Conservation (phyloP, 1,284 basidiomycete genomes). For the Laetiporus sulphureus region DNA sequence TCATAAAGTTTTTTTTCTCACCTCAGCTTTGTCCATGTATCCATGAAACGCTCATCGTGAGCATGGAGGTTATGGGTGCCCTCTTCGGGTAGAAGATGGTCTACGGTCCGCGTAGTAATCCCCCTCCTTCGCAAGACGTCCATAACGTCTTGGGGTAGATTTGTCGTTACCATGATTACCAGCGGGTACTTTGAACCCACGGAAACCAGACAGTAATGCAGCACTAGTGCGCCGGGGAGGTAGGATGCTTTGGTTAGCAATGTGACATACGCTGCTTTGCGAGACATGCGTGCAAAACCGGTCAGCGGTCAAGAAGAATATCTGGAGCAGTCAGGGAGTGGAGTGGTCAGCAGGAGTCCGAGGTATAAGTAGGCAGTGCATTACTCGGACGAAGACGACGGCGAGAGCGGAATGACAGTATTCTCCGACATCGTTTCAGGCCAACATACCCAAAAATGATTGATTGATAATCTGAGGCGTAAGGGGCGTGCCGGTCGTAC, state of each 20-base stretch:
- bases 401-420: too few relatives aligned
- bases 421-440: too few relatives aligned
- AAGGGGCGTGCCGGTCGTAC: too few relatives aligned
- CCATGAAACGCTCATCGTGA: slow-evolving; percentile 65
- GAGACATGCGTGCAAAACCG: slow-evolving; percentile 22
- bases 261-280: slow-evolving; percentile 49
- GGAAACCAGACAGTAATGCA: slow-evolving; percentile 59
- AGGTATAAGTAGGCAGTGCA: neutral
- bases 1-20: slow-evolving; percentile 25
- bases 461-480: too few relatives aligned
- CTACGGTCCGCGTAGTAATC: slow-evolving; percentile 54
- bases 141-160: slow-evolving; percentile 48
- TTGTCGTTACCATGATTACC: slow-evolving; percentile 73
- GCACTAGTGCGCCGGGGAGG: slow-evolving; percentile 68
- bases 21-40: slow-evolving; percentile 92
- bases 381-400: too few relatives aligned
- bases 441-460: too few relatives aligned
- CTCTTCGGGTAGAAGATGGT: slow-evolving; percentile 49
- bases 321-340: too few relatives aligned
- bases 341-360: too few relatives aligned
- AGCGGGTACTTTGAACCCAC: slow-evolving; percentile 72
- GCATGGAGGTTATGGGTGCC: slow-evolving; percentile 42
- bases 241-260: slow-evolving; percentile 64
- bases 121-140: slow-evolving; percentile 47
- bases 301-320: slow-evolving; percentile 2